phyloP scores from a whole-genome alignment of 352 stramenopile genomes.

The Phytophthora sojae region DNA sequence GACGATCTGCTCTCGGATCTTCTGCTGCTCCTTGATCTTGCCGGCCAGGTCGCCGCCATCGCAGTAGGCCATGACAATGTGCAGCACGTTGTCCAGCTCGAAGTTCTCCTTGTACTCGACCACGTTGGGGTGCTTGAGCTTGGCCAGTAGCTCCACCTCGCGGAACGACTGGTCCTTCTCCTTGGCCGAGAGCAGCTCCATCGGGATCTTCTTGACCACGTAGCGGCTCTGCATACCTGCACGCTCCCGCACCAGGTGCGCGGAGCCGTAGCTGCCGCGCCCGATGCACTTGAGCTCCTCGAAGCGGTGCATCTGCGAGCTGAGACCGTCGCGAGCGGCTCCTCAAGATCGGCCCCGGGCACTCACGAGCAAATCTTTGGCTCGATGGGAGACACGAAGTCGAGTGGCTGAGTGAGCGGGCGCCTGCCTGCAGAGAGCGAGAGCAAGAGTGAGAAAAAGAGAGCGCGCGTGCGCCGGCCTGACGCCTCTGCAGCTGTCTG shows the following conservation, averaged over 20 bases:
- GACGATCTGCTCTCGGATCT: slow-evolving; percentile 37
- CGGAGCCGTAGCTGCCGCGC: slow-evolving; percentile 78
- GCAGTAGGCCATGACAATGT: slow-evolving; percentile 97
- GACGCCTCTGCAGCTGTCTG: too few species aligned
- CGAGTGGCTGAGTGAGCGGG: too few species aligned
- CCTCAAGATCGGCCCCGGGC: slow-evolving; percentile 23
- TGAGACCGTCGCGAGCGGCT: slow-evolving; percentile 13
- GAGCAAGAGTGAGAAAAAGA: neutral
- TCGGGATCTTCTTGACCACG: slow-evolving; percentile 90
- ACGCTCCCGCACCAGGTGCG: slow-evolving; percentile 66
- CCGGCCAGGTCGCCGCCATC: slow-evolving; percentile 89
- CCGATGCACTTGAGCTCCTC: slow-evolving; percentile 82
- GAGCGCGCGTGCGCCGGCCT: too few species aligned
- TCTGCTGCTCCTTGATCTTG: slow-evolving; percentile 65
- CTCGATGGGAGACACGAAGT: too few species aligned
- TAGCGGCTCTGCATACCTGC: slow-evolving; percentile 47
- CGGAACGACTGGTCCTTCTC: slow-evolving; percentile 82
- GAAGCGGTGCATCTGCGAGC: slow-evolving; percentile 70
- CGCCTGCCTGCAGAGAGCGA: neutral
- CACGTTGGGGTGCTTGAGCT: slow-evolving; percentile 94
- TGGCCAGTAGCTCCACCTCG: slow-evolving; percentile 92
- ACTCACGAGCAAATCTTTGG: slow-evolving; percentile 3
- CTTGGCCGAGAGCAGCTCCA: slow-evolving; percentile 79
- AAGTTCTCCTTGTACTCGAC: slow-evolving; percentile 96
- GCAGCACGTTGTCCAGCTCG: slow-evolving; percentile 79